These are phyloP conservation scores for Stachybotrys chartarum DNA, from an alignment of 2,329 filamentous ascomycete species.

Conservation along the genomic window DNA sequence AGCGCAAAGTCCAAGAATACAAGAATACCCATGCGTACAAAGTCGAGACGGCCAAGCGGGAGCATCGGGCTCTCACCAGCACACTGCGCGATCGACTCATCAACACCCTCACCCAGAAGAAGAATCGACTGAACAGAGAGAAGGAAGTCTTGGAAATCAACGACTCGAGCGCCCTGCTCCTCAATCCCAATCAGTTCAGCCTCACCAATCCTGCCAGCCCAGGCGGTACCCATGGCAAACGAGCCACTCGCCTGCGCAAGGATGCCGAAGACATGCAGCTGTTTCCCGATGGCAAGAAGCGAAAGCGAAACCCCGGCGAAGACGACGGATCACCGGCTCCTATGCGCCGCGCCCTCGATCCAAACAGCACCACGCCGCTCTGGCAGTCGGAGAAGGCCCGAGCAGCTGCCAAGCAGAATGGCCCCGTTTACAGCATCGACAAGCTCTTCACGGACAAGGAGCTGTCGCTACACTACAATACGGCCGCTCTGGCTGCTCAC, in stretches of 20 bases:
- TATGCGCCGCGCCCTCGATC: slow-evolving; percentile 46
- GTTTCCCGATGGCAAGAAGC: slow-evolving; percentile 52
- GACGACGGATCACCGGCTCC: slow-evolving; percentile 59
- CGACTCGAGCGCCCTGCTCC: slow-evolving; percentile 56
- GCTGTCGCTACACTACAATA: slow-evolving; percentile 57
- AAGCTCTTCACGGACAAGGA: slow-evolving; percentile 67
- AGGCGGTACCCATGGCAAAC: slow-evolving; percentile 55
- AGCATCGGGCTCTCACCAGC: slow-evolving; percentile 50
- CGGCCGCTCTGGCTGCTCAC: slow-evolving; percentile 54
- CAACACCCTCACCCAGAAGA: slow-evolving; percentile 58
- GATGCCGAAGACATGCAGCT: slow-evolving; percentile 51
- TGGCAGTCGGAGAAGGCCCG: slow-evolving; percentile 56
- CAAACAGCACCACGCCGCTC: slow-evolving; percentile 50
- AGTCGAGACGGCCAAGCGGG: slow-evolving; percentile 53
- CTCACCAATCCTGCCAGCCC: slow-evolving; percentile 58
- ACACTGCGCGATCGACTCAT: slow-evolving; percentile 62
- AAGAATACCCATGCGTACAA: slow-evolving; percentile 55
- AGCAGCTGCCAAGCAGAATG: slow-evolving; percentile 46
- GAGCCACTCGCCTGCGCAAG: slow-evolving; percentile 53
- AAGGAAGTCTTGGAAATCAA: slow-evolving; percentile 63
- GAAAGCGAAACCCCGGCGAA: slow-evolving; percentile 53
- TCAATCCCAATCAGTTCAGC: slow-evolving; percentile 63
- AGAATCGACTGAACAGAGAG: slow-evolving; percentile 55
- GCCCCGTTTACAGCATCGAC: slow-evolving; percentile 57
- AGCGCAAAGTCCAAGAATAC: slow-evolving; percentile 53